Evolutionary conservation across 805 yeast species (phyloP).

Genomic region (Hanseniaspora occidentalis): DNA sequence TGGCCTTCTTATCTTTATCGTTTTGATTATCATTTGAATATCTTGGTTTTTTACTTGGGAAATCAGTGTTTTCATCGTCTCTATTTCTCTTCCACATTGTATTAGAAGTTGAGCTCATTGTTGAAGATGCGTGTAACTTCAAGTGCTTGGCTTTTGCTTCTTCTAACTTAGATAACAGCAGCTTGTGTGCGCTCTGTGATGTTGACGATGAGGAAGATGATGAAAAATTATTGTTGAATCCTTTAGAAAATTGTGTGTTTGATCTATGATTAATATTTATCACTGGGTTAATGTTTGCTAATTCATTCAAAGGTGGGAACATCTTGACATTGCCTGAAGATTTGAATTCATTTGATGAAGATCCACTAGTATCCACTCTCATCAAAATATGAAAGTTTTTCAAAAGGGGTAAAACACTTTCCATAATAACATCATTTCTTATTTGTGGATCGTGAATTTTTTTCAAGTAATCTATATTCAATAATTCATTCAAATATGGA

Average conservation of each 20-base stretch:
- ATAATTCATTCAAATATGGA: conserved; percentile 25
- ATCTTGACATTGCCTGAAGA: neutral
- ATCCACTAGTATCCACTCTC: neutral
- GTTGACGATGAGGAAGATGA: neutral
- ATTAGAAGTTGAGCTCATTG: too few species aligned
- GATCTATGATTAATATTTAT: neutral
- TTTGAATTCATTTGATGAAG: too few species aligned
- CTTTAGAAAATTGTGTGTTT: too few species aligned
- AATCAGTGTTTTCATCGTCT: too few species aligned
- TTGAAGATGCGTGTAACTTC: too few species aligned
- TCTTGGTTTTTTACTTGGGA: too few species aligned
- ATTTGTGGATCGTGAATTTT: conserved; percentile 1
- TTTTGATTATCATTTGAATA: conserved; percentile 8
- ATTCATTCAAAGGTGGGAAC: neutral
- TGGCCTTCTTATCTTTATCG: conserved; percentile 7
- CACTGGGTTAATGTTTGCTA: neutral
- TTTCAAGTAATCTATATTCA: conserved; percentile 6
- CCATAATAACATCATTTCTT: conserved; percentile 3
- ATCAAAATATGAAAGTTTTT: neutral
- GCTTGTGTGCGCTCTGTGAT: neutral
- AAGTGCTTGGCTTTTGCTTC: too few species aligned
- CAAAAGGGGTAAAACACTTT: neutral
- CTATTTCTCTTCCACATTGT: too few species aligned
- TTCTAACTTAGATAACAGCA: too few species aligned
- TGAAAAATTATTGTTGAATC: neutral